Percentiles rank a stretch among this genome's conserved stretches.
phyloP scores from a whole-genome alignment of 202 grass and related monocot genomes.

The Saccharum hybrid region DNA sequence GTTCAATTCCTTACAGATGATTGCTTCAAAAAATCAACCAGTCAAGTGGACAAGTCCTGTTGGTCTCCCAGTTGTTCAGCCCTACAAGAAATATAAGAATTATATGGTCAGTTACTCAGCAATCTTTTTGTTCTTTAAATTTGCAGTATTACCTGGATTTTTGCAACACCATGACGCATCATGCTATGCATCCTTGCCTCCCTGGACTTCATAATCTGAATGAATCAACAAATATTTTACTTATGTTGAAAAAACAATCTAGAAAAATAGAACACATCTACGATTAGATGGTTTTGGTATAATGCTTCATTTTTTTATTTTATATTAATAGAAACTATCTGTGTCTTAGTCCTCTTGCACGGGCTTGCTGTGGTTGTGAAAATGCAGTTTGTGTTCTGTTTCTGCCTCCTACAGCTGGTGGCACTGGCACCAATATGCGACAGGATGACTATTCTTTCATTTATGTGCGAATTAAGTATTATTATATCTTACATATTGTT shows the following conservation, averaged over 20 bases:
- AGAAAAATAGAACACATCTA: constrained; percentile 5
- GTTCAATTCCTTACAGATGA: constrained; percentile 63
- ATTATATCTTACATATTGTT: constrained; percentile 17
- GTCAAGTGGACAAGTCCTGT: constrained; percentile 93
- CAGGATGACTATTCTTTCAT: background rate
- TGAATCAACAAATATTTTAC: too few relatives aligned
- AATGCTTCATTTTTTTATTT: constrained; percentile 27
- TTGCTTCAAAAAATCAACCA: constrained; percentile 85
- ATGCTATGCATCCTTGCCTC: constrained; percentile 13
- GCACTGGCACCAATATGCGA: background rate
- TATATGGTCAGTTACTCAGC: constrained; percentile 73
- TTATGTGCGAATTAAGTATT: background rate
- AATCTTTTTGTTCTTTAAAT: constrained; percentile 19
- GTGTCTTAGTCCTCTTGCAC: background rate
- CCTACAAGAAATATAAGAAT: constrained; percentile 80
- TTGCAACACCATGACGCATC: background rate
- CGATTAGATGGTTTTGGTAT: constrained; percentile 4
- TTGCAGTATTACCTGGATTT: background rate
- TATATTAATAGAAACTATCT: background rate
- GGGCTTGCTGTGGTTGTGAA: background rate
- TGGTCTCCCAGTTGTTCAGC: constrained; percentile 97
- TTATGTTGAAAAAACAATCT: background rate
- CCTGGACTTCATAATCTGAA: constrained; percentile 25
- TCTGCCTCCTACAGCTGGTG: background rate
- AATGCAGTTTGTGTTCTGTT: background rate